Base-by-base conservation (phyloP, 164 flowering plant species). In the Liquidambar formosana region DNA sequence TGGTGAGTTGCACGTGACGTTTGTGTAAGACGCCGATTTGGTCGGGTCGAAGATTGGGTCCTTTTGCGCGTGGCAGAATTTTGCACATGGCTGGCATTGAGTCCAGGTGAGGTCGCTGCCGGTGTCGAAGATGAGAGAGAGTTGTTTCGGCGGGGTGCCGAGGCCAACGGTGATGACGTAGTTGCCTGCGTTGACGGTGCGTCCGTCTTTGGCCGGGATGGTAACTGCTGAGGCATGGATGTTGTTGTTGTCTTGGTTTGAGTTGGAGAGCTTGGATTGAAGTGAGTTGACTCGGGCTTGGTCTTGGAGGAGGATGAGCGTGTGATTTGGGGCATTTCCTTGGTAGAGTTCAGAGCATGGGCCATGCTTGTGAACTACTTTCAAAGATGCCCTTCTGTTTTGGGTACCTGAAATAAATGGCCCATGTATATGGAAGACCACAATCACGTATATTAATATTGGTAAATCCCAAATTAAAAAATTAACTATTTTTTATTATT, bases 51-150 rank as follows among this genome's bases (percentile, higher is more conserved):
- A 85, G 21, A 71, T 81, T 0, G 84, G 79, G 0, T 82, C 92
- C 15, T 61, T 51, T 33, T 88, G 89, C 2, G 61, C 0, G 71
- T 88, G 82, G 66, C 92, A 88, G 28, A n/a, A 68, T 21, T 28
- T 28, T 8, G 57, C 74, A 59, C 88, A 88, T 0, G 94, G 91
- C 49, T 72, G 8, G 47, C 94, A 89, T 33, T 89, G 94, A 2
- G 87, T 83, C 92, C 94, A 89, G 0, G 88, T 86, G 27, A 89
- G 70, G 71, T 79, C 88, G 33, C 90, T 89, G 1, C 92, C 94
- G 0, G 86, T 86, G 75, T 88, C 88, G n/a, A 86, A 88, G 6
- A 82, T 68, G 21, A 91, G 80, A 0, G 85, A 72, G 13, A 85
- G 73, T 1, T 77, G 74, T 46, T 51, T 79, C 12, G 70, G 70